Conservation (phyloP, 2,329 filamentous ascomycete species). For the Aspergillus pseudoterreus region DNA sequence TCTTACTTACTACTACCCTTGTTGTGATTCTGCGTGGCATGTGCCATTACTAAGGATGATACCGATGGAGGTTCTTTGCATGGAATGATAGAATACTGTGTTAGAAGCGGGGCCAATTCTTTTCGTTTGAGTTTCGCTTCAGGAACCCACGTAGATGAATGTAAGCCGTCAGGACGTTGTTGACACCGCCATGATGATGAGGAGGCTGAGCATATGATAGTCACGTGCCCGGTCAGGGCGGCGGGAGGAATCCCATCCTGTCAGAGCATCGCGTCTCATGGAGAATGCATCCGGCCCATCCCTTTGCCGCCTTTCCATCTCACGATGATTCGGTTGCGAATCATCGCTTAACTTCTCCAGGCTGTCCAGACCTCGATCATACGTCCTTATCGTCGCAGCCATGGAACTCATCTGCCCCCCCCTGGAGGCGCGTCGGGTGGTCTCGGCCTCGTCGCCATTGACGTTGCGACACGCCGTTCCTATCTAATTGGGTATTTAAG, state of each 20-base stretch:
- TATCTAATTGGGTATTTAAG: no score
- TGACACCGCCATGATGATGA: background rate
- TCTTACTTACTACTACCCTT: slow-evolving; percentile 5
- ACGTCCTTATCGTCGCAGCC: no score
- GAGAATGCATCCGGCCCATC: background rate
- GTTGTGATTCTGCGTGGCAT: background rate
- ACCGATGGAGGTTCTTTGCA: slow-evolving; percentile 5
- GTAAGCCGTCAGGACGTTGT: background rate
- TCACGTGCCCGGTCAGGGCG: background rate
- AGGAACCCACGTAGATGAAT: background rate
- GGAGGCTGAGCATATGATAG: no score
- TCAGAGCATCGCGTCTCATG: background rate
- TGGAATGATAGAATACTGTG: slow-evolving; percentile 14
- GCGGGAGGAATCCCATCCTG: background rate
- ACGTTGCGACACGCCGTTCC: no score
- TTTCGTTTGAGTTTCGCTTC: background rate
- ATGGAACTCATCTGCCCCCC: no score
- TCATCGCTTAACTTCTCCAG: no score
- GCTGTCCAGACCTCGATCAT: no score
- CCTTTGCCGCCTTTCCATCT: background rate
- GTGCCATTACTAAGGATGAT: slow-evolving; percentile 2
- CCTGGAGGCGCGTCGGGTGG: no score
- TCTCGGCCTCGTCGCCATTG: no score
- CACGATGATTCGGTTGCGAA: background rate
- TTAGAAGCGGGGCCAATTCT: slow-evolving; percentile 3